phyloP scores from a whole-genome alignment of 139 green algal genomes.

The Nannochloris sp. region DNA sequence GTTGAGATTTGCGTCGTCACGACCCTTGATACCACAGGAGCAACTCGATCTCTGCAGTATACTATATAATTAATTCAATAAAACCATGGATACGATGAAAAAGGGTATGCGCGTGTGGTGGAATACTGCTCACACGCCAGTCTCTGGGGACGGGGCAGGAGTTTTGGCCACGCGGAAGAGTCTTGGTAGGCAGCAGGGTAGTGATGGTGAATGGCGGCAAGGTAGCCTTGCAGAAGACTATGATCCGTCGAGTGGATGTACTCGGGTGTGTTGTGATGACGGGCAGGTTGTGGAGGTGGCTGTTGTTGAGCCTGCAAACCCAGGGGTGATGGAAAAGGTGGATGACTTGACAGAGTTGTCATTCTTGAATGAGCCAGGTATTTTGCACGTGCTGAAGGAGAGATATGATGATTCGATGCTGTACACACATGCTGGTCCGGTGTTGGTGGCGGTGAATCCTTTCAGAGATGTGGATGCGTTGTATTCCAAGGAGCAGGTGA shows the following conservation, averaged over 20 bases:
- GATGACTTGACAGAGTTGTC: conserved; percentile 72
- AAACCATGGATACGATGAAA: background rate
- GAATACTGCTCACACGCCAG: background rate
- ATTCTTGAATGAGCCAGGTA: conserved; percentile 81
- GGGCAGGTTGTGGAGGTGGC: background rate
- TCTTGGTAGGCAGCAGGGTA: background rate
- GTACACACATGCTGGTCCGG: conserved; percentile 72
- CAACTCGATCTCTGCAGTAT: background rate
- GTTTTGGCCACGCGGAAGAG: too few species aligned
- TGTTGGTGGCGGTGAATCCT: conserved; percentile 84
- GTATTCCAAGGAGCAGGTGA: conserved; percentile 55
- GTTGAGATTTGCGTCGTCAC: background rate
- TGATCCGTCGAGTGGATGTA: background rate
- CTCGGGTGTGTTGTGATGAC: background rate
- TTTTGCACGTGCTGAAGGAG: conserved; percentile 63
- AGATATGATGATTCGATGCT: conserved; percentile 45
- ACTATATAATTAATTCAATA: too few species aligned
- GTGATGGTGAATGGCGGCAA: background rate
- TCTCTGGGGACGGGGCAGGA: too few species aligned
- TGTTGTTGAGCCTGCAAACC: conserved; percentile 4
- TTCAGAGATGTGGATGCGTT: conserved; percentile 64
- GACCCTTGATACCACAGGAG: background rate
- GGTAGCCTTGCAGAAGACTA: background rate
- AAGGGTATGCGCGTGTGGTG: conserved; percentile 1
- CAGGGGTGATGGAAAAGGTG: conserved; percentile 2